phyloP scores from a whole-genome alignment of 768 basidiomycete genomes.

The Podaxis mareebaensis region DNA sequence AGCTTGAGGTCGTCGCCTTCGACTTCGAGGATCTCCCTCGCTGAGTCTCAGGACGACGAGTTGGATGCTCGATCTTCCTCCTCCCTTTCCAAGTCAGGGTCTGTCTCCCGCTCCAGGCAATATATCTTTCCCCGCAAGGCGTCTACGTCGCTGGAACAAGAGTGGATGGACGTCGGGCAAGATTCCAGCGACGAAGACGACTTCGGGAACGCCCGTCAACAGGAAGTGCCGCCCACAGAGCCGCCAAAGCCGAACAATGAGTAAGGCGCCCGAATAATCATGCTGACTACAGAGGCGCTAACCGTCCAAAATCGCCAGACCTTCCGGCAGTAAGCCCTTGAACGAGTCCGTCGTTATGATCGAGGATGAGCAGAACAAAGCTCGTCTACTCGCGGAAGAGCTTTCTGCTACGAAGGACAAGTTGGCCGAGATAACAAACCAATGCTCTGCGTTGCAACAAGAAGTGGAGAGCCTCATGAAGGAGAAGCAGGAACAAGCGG shows the following conservation, averaged over 20 bases:
- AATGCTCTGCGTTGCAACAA: neutral
- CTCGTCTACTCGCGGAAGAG: slow-evolving; percentile 1
- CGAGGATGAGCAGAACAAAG: slow-evolving; percentile 1
- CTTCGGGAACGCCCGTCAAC: neutral
- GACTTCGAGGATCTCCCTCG: slow-evolving; percentile 1
- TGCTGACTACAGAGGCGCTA: neutral
- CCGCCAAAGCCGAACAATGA: neutral
- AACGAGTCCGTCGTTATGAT: slow-evolving; percentile 6
- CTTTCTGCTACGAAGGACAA: neutral
- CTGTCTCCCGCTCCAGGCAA: neutral
- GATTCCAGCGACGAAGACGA: slow-evolving; percentile 16
- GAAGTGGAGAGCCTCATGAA: neutral
- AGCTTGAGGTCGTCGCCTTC: neutral
- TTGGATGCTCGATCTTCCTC: neutral
- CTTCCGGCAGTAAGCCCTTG: neutral
- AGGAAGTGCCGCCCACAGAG: neutral
- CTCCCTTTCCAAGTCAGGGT: neutral
- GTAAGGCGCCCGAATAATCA: neutral
- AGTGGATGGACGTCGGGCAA: slow-evolving; percentile 11
- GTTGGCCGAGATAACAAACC: neutral
- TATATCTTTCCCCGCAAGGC: neutral
- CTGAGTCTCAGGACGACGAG: neutral
- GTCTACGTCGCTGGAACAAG: slow-evolving; percentile 13
- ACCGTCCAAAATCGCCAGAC: neutral
- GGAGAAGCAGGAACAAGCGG: neutral